These are phyloP conservation scores for Aspergillus sp. DNA, from an alignment of 2,329 filamentous ascomycete species.

Conservation along the genomic window DNA sequence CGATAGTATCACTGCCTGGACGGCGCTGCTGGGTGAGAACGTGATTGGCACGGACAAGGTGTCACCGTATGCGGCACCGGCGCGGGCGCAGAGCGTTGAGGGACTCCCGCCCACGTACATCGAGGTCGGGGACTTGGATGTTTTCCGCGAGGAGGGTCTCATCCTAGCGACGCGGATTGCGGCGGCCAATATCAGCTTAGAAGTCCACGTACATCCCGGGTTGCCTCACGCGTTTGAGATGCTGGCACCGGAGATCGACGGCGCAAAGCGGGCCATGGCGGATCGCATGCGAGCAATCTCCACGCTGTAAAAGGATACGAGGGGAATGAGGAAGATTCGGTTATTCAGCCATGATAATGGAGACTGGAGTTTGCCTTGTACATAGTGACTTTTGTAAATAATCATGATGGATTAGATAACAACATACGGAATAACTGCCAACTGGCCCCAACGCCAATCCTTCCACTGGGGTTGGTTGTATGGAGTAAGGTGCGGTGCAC, in stretches of 20 bases:
- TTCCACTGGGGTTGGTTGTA: no score
- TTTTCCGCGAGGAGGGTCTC: constrained; percentile 37
- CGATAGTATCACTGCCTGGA: constrained; percentile 38
- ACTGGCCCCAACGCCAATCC: no score
- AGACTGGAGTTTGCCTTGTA: not conserved
- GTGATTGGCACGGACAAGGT: constrained; percentile 27
- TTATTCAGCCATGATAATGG: not conserved
- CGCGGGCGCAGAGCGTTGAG: constrained; percentile 27
- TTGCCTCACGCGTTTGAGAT: constrained; percentile 36
- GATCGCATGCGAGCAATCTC: constrained; percentile 11
- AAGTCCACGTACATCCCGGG: constrained; percentile 40
- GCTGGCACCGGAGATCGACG: constrained; percentile 9
- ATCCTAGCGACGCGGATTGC: constrained; percentile 35
- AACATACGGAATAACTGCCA: no score
- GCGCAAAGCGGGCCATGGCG: constrained; percentile 7
- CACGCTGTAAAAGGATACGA: constrained; percentile 1
- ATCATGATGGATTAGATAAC: no score
- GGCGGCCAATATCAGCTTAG: constrained; percentile 34
- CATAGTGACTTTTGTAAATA: not conserved
- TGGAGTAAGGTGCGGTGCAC: no score
- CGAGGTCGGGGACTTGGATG: constrained; percentile 37
- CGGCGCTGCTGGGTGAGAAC: constrained; percentile 31
- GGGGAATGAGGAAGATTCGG: not conserved
- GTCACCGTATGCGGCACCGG: constrained; percentile 30
- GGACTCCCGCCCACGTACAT: constrained; percentile 40